Evolutionary conservation across 2,329 filamentous ascomycete species (phyloP).

Genomic region (Atkinsonella texensis): DNA sequence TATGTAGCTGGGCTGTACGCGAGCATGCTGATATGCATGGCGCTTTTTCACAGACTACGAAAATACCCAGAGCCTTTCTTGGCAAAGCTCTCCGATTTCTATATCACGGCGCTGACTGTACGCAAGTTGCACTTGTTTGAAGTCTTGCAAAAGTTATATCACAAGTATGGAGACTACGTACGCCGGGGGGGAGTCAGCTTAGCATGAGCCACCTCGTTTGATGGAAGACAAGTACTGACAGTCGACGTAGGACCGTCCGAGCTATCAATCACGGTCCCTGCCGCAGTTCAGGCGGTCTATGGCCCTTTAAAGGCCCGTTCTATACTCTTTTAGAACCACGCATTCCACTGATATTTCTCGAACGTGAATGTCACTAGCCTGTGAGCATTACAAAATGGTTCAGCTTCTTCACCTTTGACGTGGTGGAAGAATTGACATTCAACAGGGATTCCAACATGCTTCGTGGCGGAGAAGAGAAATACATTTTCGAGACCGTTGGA

Average conservation of each 20-base stretch:
- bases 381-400: slow-evolving; percentile 21
- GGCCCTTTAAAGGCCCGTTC: slow-evolving; percentile 9
- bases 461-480: slow-evolving; percentile 13
- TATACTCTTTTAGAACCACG: too few relatives aligned
- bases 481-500: too few relatives aligned
- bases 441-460: slow-evolving; percentile 25
- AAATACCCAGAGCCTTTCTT: slow-evolving; percentile 16
- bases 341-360: too few relatives aligned
- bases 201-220: neutral
- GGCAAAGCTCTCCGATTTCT: slow-evolving; percentile 15
- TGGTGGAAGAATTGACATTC: slow-evolving; percentile 31
- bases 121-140: slow-evolving; percentile 13
- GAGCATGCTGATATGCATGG: slow-evolving; percentile 13
- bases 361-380: slow-evolving; percentile 9
- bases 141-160: slow-evolving; percentile 17
- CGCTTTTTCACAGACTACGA: slow-evolving; percentile 15
- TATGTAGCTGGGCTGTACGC: neutral
- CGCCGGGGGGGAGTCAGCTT: slow-evolving; percentile 12
- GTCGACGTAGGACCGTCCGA: slow-evolving; percentile 16
- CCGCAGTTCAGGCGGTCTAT: slow-evolving; percentile 18
- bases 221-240: neutral
- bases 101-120: slow-evolving; percentile 11
- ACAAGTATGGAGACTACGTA: slow-evolving; percentile 19
- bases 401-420: slow-evolving; percentile 25
- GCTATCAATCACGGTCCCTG: slow-evolving; percentile 18